A percentile compares a stretch with the other conserved stretches of the same genome.
Conservation (phyloP, 441 rosid species). For the Populus tomentosa region DNA sequence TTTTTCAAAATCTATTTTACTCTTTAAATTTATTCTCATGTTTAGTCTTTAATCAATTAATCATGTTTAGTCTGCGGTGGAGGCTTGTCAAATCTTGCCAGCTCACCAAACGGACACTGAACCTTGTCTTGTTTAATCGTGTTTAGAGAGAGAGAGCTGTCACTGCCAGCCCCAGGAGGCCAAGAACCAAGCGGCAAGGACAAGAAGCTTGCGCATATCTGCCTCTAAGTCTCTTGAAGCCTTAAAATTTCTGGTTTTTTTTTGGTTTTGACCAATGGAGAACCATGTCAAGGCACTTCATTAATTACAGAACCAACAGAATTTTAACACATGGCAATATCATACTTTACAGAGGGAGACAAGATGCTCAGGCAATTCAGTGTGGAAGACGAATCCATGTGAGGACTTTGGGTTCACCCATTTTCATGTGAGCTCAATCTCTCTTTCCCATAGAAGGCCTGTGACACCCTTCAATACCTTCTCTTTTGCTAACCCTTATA, state of each 20-base stretch:
- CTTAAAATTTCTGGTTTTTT: background rate
- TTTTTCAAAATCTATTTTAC: too few species aligned
- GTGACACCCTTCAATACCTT: conserved; percentile 4
- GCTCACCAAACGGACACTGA: too few species aligned
- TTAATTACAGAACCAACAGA: background rate
- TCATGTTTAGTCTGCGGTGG: too few species aligned
- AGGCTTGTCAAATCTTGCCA: too few species aligned
- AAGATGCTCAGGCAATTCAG: background rate
- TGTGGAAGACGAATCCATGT: conserved; percentile 3
- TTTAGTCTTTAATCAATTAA: too few species aligned
- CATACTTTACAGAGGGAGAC: background rate
- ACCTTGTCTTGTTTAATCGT: too few species aligned
- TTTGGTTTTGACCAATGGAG: background rate
- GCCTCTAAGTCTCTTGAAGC: background rate
- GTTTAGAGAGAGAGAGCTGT: too few species aligned
- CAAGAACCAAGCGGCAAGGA: too few species aligned
- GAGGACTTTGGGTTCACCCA: conserved; percentile 1
- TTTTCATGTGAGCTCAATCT: conserved; percentile 6
- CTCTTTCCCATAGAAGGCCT: background rate
- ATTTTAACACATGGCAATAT: background rate
- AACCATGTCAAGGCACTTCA: background rate
- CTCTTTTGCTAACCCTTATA: background rate
- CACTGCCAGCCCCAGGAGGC: too few species aligned
- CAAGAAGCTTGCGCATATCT: too few species aligned
- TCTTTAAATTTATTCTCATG: too few species aligned